Percentiles rank a stretch among this genome's conserved stretches.
phyloP scores from a whole-genome alignment of 225 moss, liverwort and hornwort genomes.

The Neckera pumila region DNA sequence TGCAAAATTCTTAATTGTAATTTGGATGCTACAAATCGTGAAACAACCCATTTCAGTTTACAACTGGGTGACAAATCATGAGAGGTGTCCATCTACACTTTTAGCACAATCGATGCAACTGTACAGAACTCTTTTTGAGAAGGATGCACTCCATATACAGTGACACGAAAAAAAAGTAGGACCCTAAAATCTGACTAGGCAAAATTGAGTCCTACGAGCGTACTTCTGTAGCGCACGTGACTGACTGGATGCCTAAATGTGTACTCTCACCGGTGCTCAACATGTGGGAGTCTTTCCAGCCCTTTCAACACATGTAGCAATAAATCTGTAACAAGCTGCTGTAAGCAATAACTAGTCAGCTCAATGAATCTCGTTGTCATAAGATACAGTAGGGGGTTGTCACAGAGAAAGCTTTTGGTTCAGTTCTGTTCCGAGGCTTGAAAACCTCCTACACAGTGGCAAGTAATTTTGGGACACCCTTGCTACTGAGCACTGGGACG shows the following conservation, averaged over 20 bases:
- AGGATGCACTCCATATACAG: not conserved
- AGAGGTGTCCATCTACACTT: not conserved
- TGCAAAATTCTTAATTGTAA: not conserved
- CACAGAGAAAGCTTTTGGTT: not conserved
- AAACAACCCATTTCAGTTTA: not conserved
- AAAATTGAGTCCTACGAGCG: not conserved
- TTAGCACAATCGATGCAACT: not conserved
- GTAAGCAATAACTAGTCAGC: not conserved
- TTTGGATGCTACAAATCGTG: not conserved
- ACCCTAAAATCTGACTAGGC: not conserved
- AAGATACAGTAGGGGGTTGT: not conserved
- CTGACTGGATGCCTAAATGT: not conserved
- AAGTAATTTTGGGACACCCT: not conserved
- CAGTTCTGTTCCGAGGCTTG: not conserved
- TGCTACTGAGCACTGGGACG: not conserved
- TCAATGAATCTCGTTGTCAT: not conserved
- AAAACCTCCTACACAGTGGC: not conserved
- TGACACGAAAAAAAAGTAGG: not conserved
- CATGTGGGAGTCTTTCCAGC: not conserved
- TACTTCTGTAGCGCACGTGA: not conserved
- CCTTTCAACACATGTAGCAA: not conserved
- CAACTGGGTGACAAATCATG: not conserved
- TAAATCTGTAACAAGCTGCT: not conserved
- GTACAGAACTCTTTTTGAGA: not conserved
- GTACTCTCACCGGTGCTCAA: slow-evolving; percentile 9